These are phyloP conservation scores for Oryza brachyantha DNA, from an alignment of 176 grass and related monocot genomes.

Conservation along the genomic window DNA sequence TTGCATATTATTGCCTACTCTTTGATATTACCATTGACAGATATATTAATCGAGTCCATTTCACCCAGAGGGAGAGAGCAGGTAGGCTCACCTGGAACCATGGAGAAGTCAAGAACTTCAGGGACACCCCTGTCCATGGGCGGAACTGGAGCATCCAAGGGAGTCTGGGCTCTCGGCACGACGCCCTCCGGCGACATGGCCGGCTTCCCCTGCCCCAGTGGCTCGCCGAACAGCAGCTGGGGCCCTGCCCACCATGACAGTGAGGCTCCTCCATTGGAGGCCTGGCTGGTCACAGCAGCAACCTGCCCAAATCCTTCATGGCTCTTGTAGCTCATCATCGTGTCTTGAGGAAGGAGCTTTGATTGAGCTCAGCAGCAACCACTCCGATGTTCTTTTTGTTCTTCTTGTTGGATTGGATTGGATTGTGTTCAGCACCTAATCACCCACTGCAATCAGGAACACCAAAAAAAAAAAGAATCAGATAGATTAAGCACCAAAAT, in stretches of 20 bases:
- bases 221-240: conserved; percentile 51
- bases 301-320: conserved; percentile 30
- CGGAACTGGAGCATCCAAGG: conserved; percentile 15
- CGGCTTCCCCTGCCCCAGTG: conserved; percentile 39
- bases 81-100: conserved; percentile 56
- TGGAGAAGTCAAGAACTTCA: conserved; percentile 46
- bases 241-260: conserved; percentile 58
- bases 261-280: conserved; percentile 11
- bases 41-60: conserved; percentile 2
- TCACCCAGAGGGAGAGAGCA: conserved; percentile 5
- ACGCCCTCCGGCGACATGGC: conserved; percentile 23
- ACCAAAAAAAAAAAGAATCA: conserved; percentile 16
- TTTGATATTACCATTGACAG: neutral
- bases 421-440: conserved; percentile 27
- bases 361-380: neutral
- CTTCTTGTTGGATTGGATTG: no score
- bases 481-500: neutral
- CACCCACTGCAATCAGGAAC: conserved; percentile 39
- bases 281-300: neutral
- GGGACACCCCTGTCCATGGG: conserved; percentile 39
- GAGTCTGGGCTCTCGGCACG: conserved; percentile 29
- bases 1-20: neutral
- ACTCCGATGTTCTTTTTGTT: neutral
- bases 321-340: conserved; percentile 48
- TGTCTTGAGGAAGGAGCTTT: neutral